phyloP scores from a whole-genome alignment of 352 stramenopile genomes.

The Phytophthora boehmeriae region DNA sequence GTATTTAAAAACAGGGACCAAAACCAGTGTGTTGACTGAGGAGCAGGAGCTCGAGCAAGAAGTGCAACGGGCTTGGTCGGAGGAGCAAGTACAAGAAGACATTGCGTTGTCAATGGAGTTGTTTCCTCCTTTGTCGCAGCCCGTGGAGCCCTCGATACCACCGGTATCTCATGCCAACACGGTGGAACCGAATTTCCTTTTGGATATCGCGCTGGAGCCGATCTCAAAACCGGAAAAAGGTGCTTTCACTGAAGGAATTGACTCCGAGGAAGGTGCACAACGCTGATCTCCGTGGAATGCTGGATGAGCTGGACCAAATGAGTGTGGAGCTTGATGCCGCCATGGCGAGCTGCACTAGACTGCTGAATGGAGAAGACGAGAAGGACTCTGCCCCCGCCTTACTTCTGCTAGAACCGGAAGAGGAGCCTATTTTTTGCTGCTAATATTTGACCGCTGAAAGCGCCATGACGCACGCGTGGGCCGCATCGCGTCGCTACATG shows the following conservation, averaged over 20 bases:
- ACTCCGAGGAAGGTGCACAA: slow-evolving; percentile 29
- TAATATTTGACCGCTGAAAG: slow-evolving; percentile 33
- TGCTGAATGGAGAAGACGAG: slow-evolving; percentile 25
- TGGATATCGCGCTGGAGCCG: slow-evolving; percentile 45
- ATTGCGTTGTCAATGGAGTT: slow-evolving; percentile 19
- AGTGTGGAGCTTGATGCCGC: slow-evolving; percentile 36
- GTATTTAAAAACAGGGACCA: slow-evolving; percentile 24
- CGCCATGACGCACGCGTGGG: slow-evolving; percentile 13
- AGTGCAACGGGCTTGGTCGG: not conserved
- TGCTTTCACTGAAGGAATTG: slow-evolving; percentile 20
- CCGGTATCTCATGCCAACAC: slow-evolving; percentile 7
- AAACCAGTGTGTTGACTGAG: slow-evolving; percentile 20
- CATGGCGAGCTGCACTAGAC: slow-evolving; percentile 36
- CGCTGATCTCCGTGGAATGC: slow-evolving; percentile 41
- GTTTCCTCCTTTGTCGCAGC: slow-evolving; percentile 27
- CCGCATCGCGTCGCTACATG: slow-evolving; percentile 5
- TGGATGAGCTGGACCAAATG: slow-evolving; percentile 50
- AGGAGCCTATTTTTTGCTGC: slow-evolving; percentile 37
- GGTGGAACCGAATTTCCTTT: slow-evolving; percentile 42
- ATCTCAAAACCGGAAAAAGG: slow-evolving; percentile 34
- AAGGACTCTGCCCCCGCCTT: slow-evolving; percentile 13
- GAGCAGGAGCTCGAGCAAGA: slow-evolving; percentile 23
- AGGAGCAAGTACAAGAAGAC: slow-evolving; percentile 15
- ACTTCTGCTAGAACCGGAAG: slow-evolving; percentile 28
- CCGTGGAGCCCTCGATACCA: slow-evolving; percentile 3